These are phyloP conservation scores for Protomyces macrosporus DNA, from an alignment of 1,139 yeast genomes.

Conservation along the genomic window DNA sequence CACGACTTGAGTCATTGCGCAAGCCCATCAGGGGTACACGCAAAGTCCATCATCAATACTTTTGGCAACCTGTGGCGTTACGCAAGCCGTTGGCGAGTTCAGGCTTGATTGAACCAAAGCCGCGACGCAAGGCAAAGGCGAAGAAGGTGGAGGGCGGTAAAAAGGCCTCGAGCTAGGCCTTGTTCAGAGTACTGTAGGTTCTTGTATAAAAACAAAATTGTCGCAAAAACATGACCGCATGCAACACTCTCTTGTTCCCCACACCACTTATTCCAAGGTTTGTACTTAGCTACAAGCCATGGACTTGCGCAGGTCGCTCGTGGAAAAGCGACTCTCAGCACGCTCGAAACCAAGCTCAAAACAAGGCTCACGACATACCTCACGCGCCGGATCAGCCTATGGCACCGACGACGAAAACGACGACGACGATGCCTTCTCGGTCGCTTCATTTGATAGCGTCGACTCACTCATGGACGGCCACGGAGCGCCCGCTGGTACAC, in stretches of 20 bases:
- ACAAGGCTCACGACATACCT: slow-evolving; percentile 6
- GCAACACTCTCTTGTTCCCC: not conserved
- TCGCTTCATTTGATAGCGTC: slow-evolving; percentile 24
- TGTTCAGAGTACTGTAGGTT: too few relatives aligned
- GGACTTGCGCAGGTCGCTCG: slow-evolving; percentile 22
- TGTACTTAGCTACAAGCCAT: not conserved
- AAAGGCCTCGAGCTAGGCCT: not conserved
- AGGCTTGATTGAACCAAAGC: slow-evolving; percentile 1
- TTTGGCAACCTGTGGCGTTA: slow-evolving; percentile 1
- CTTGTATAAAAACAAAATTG: too few relatives aligned
- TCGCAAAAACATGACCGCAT: too few relatives aligned
- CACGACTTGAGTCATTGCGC: not conserved
- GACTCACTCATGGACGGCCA: slow-evolving; percentile 7
- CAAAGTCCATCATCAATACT: not conserved
- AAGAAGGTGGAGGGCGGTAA: not conserved
- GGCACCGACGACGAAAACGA: slow-evolving; percentile 30
- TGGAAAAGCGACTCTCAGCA: slow-evolving; percentile 14
- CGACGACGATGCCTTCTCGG: slow-evolving; percentile 27
- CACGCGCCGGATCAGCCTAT: slow-evolving; percentile 23
- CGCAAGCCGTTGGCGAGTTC: not conserved
- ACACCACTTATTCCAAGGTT: not conserved
- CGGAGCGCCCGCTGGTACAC: slow-evolving; percentile 15
- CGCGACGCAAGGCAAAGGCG: not conserved
- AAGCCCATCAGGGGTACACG: slow-evolving; percentile 3
- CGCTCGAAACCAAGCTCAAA: slow-evolving; percentile 46